These are phyloP conservation scores for Cladophialophora carrionii DNA, from an alignment of 2,329 filamentous ascomycete genomes.

Conservation along the genomic window DNA sequence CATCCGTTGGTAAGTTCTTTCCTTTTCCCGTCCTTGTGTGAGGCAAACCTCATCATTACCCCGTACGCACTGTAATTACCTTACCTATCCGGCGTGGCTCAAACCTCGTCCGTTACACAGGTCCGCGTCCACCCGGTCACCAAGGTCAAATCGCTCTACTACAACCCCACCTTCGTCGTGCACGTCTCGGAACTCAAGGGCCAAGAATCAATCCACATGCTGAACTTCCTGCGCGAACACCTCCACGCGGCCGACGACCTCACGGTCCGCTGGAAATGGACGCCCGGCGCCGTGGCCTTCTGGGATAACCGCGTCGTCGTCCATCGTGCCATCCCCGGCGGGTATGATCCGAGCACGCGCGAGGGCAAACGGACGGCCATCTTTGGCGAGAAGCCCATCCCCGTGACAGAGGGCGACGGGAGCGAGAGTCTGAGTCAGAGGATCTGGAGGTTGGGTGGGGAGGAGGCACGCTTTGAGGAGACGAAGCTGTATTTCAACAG, in stretches of 20 bases:
- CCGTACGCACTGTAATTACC: background rate
- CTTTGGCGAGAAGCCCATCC: slow-evolving; percentile 31
- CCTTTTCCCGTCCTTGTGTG: background rate
- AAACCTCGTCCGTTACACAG: slow-evolving; percentile 13
- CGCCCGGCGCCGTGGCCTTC: slow-evolving; percentile 33
- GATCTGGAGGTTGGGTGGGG: slow-evolving; percentile 15
- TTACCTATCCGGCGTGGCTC: background rate
- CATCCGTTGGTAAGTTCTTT: slow-evolving; percentile 33
- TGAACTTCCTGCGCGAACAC: slow-evolving; percentile 37
- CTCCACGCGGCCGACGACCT: slow-evolving; percentile 35
- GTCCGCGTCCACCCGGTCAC: slow-evolving; percentile 40
- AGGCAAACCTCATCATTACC: no score
- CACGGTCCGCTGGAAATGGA: slow-evolving; percentile 34
- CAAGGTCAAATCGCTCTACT: slow-evolving; percentile 36
- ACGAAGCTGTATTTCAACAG: slow-evolving; percentile 24
- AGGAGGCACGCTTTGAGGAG: slow-evolving; percentile 17
- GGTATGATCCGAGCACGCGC: slow-evolving; percentile 34
- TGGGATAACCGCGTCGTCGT: slow-evolving; percentile 38
- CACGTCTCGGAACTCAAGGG: slow-evolving; percentile 38
- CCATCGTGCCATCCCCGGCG: slow-evolving; percentile 36
- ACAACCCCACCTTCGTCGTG: slow-evolving; percentile 37
- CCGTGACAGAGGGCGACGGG: slow-evolving; percentile 11
- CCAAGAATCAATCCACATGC: slow-evolving; percentile 33
- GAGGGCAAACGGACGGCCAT: slow-evolving; percentile 38
- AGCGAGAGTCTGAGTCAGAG: slow-evolving; percentile 23